Evolutionary conservation across 2,329 filamentous ascomycete genomes (phyloP).

Genomic region (Apiospora pterosperma): DNA sequence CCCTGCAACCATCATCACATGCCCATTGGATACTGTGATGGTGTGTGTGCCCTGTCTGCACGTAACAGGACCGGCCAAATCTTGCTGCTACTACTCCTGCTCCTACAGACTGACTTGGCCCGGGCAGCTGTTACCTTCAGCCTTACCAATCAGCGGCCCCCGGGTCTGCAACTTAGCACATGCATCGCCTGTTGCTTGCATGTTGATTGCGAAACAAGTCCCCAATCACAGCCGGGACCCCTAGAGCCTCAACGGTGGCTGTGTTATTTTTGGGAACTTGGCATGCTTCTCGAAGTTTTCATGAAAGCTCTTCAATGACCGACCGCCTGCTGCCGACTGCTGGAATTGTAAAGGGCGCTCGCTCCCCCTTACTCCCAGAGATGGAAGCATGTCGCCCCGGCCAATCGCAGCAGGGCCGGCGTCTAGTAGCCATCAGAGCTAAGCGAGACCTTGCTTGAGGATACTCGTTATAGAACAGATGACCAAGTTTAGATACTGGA

Average conservation of each 20-base stretch:
- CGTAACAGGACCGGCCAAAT: background rate
- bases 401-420: background rate
- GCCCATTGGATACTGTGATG: background rate
- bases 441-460: background rate
- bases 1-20: background rate
- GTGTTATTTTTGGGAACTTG: background rate
- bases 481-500: background rate
- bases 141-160: background rate
- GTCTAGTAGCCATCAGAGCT: background rate
- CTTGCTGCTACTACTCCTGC: background rate
- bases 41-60: background rate
- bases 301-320: background rate
- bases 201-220: background rate
- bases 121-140: background rate
- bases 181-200: background rate
- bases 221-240: background rate
- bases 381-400: background rate
- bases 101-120: background rate
- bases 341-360: no score
- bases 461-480: background rate
- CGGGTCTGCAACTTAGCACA: background rate
- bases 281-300: background rate
- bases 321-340: no score
- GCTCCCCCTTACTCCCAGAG: background rate
- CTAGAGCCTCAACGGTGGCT: conserved; percentile 1